Conservation (phyloP, 2,329 filamentous ascomycete genomes). For the Neocatenulostroma microsporum region DNA sequence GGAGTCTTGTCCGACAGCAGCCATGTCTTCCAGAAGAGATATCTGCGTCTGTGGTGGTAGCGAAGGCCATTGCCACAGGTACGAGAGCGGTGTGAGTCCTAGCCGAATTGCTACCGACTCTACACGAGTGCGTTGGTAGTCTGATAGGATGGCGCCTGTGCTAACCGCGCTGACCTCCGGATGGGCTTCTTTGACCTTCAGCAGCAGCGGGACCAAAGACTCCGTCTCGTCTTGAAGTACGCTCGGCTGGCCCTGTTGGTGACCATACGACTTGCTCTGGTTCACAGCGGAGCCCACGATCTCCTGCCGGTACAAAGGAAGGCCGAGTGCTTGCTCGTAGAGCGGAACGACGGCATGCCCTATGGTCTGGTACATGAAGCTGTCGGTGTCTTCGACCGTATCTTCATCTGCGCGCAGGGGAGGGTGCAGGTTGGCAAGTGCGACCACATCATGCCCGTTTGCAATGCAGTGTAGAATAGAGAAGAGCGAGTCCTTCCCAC, state of each 20-base stretch:
- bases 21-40: constrained; percentile 72
- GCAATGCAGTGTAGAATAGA: constrained; percentile 81
- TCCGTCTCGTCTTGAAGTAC: constrained; percentile 69
- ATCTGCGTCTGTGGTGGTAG: constrained; percentile 50
- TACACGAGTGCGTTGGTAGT: constrained; percentile 92
- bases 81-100: constrained; percentile 74
- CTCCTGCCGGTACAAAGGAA: constrained; percentile 75
- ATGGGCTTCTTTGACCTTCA: constrained; percentile 56
- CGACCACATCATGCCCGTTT: constrained; percentile 77
- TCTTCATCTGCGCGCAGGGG: constrained; percentile 16
- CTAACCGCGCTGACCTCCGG: constrained; percentile 79
- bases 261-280: constrained; percentile 61
- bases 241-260: constrained; percentile 17
- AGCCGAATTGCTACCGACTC: constrained; percentile 83
- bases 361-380: constrained; percentile 99
- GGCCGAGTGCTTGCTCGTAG: constrained; percentile 67
- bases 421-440: constrained; percentile 82
- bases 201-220: constrained; percentile 69
- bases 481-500: constrained; percentile 95
- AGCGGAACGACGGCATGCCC: constrained; percentile 81
- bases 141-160: constrained; percentile 86
- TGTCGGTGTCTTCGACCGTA: constrained; percentile 64
- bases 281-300: constrained; percentile 67
- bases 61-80: constrained; percentile 82
- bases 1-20: constrained; percentile 67